These are phyloP conservation scores for Chaetomium strumarium DNA, from an alignment of 2,329 filamentous ascomycete species.

Conservation along the genomic window DNA sequence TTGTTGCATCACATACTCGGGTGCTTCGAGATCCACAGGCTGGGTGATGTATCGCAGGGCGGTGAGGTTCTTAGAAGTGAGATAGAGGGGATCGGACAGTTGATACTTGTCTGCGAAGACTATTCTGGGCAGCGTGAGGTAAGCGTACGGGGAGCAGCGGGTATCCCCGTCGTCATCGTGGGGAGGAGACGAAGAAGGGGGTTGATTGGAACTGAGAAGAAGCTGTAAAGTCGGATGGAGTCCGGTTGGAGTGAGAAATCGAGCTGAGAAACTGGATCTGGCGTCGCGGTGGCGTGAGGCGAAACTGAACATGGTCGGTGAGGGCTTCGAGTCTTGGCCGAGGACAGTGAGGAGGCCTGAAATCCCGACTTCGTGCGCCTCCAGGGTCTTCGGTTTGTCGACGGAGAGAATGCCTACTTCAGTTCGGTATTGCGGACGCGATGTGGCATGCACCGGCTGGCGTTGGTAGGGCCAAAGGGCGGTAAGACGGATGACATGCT, in stretches of 20 bases:
- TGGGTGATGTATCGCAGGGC: constrained; percentile 62
- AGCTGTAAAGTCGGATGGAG: constrained; percentile 78
- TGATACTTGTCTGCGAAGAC: constrained; percentile 89
- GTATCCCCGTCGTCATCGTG: constrained; percentile 34
- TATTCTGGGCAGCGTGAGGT: constrained; percentile 73
- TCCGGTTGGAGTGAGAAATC: constrained; percentile 66
- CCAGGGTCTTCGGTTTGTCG: constrained; percentile 52
- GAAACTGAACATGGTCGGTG: constrained; percentile 76
- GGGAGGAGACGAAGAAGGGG: constrained; percentile 33
- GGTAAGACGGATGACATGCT: constrained; percentile 59
- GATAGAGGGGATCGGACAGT: constrained; percentile 68
- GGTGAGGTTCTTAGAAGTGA: constrained; percentile 72
- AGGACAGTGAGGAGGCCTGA: constrained; percentile 74
- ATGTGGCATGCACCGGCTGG: constrained; percentile 37
- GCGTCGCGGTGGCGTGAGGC: constrained; percentile 68
- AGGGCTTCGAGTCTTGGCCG: constrained; percentile 65
- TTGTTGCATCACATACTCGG: constrained; percentile 65
- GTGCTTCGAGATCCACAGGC: constrained; percentile 85
- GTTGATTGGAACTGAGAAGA: constrained; percentile 47
- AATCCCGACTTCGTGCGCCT: constrained; percentile 69
- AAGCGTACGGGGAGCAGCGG: constrained; percentile 68
- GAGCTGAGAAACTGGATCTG: constrained; percentile 50
- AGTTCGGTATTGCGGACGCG: constrained; percentile 48
- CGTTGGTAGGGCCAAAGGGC: constrained; percentile 53
- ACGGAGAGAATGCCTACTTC: constrained; percentile 76